A percentile compares a stretch with the other conserved stretches of the same genome.
phyloP scores from a whole-genome alignment of 805 yeast genomes.

The Candida fluviatilis region DNA sequence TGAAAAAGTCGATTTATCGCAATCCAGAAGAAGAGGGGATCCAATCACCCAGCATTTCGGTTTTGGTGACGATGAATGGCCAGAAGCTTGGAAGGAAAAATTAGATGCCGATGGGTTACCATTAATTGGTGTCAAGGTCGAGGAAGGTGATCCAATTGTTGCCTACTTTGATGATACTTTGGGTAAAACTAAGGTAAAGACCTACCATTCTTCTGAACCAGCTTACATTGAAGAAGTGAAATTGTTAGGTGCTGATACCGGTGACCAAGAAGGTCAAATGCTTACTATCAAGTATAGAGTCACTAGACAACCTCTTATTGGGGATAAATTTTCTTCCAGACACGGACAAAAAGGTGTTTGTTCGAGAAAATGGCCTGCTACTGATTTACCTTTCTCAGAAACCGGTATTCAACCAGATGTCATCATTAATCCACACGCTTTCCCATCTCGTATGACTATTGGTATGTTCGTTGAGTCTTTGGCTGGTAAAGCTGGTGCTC shows the following conservation, averaged over 20 bases:
- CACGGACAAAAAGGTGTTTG: slow-evolving; percentile 99
- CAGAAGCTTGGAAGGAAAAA: slow-evolving; percentile 82
- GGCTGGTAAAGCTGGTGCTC: slow-evolving; percentile 98
- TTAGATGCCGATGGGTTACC: slow-evolving; percentile 94
- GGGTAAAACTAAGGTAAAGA: slow-evolving; percentile 87
- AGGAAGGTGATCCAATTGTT: slow-evolving; percentile 93
- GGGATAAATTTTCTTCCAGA: slow-evolving; percentile 96
- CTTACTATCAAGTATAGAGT: slow-evolving; percentile 86
- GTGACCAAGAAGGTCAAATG: slow-evolving; percentile 75
- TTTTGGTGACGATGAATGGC: slow-evolving; percentile 91
- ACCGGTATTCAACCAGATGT: slow-evolving; percentile 96
- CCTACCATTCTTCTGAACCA: slow-evolving; percentile 91
- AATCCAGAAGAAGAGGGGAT: slow-evolving; percentile 82
- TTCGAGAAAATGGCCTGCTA: slow-evolving; percentile 95
- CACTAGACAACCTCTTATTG: slow-evolving; percentile 89
- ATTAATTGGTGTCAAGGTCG: slow-evolving; percentile 76
- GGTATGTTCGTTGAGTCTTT: slow-evolving; percentile 98
- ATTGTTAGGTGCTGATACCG: slow-evolving; percentile 75
- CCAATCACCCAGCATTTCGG: slow-evolving; percentile 94
- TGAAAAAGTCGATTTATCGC: slow-evolving; percentile 80
- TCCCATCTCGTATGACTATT: slow-evolving; percentile 99
- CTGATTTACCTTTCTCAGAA: slow-evolving; percentile 96
- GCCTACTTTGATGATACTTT: slow-evolving; percentile 88
- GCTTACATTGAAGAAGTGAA: slow-evolving; percentile 95
- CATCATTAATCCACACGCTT: slow-evolving; percentile 97